phyloP scores from a whole-genome alignment of 148 eudicot genomes.

The Chenopodium suecicum region DNA sequence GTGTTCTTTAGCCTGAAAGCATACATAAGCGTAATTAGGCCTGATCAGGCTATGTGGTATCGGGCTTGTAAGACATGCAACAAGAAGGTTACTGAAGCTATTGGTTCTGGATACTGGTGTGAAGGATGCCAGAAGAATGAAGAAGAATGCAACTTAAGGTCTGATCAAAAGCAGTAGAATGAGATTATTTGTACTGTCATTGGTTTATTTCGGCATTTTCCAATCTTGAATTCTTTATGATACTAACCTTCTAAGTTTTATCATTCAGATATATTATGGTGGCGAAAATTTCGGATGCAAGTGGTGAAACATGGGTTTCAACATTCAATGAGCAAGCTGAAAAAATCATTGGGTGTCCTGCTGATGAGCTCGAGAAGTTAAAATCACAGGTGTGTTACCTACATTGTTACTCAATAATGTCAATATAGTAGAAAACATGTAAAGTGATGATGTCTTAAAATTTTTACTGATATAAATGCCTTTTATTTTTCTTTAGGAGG shows the following conservation, averaged over 20 bases:
- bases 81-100: constrained; percentile 89
- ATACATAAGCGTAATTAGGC: constrained; percentile 67
- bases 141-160: constrained; percentile 85
- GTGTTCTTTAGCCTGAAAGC: constrained; percentile 72
- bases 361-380: constrained; percentile 78
- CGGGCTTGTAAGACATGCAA: constrained; percentile 94
- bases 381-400: constrained; percentile 53
- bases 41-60: constrained; percentile 93
- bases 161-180: constrained; percentile 4
- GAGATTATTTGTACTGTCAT: not conserved
- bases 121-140: constrained; percentile 91
- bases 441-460: not conserved
- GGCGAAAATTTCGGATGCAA: constrained; percentile 69
- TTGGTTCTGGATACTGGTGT: constrained; percentile 96
- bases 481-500: constrained; percentile 20
- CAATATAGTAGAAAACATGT: not conserved
- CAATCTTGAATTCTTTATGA: not conserved
- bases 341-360: constrained; percentile 77
- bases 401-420: no score
- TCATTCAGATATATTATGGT: constrained; percentile 64
- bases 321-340: constrained; percentile 90
- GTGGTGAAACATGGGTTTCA: constrained; percentile 88
- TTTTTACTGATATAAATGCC: not conserved
- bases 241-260: constrained; percentile 6
- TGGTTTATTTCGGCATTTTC: not conserved